Conservation (phyloP, 176 grass and related monocot genomes). For the Eremochloa ophiuroides region DNA sequence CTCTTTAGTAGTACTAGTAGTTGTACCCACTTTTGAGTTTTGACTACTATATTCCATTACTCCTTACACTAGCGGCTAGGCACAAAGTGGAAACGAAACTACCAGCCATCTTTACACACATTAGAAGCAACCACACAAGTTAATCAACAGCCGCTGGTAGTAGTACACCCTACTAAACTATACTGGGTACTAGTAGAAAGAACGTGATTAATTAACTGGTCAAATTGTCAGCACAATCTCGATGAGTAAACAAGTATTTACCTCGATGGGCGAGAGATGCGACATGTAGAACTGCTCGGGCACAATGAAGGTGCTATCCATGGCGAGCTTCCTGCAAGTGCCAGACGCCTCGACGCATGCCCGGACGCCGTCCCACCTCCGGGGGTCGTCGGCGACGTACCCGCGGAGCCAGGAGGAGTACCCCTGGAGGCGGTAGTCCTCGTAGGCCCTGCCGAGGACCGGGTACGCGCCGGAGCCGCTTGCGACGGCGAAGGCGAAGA, state of each 20-base stretch:
- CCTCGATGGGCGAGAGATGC: slow-evolving; percentile 71
- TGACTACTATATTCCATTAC: background rate
- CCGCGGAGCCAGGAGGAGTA: slow-evolving; percentile 64
- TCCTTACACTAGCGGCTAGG: too few species aligned
- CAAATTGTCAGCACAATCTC: too few species aligned
- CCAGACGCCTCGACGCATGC: slow-evolving; percentile 48
- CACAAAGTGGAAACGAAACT: background rate
- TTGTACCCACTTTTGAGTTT: background rate
- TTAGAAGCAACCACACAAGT: too few species aligned
- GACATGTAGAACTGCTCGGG: slow-evolving; percentile 64
- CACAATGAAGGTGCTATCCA: slow-evolving; percentile 44
- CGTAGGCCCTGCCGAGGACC: slow-evolving; percentile 48
- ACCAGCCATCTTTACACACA: background rate
- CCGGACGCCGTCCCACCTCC: slow-evolving; percentile 49
- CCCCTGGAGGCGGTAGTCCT: slow-evolving; percentile 63
- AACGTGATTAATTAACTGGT: background rate
- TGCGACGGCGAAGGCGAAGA: slow-evolving; percentile 75
- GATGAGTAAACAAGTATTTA: background rate
- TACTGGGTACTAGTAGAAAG: too few species aligned
- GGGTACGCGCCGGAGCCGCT: slow-evolving; percentile 34
- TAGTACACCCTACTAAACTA: too few species aligned
- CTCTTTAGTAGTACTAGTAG: too few species aligned
- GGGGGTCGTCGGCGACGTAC: slow-evolving; percentile 37
- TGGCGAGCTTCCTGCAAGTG: slow-evolving; percentile 53
- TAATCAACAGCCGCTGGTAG: too few species aligned